phyloP scores from a whole-genome alignment of 768 basidiomycete genomes.

The Macrocybe gigantea region DNA sequence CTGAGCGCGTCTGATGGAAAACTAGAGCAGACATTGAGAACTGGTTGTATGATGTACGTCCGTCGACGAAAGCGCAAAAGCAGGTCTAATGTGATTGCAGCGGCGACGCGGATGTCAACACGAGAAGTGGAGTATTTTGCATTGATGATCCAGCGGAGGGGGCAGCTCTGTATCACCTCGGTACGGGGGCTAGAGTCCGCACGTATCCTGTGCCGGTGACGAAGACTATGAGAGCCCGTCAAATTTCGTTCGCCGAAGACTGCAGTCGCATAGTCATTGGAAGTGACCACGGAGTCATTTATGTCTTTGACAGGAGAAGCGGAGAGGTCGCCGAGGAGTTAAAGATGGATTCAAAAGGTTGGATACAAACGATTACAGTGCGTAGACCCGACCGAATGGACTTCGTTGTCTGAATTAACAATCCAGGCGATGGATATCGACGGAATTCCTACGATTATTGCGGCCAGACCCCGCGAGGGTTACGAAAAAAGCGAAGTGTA shows the following conservation, averaged over 20 bases:
- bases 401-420: too few species aligned
- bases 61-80: too few species aligned
- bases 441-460: too few species aligned
- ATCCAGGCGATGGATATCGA: too few species aligned
- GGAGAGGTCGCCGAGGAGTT: slow-evolving; percentile 8
- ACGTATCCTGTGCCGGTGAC: slow-evolving; percentile 4
- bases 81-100: slow-evolving; percentile 2
- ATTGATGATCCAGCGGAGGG: slow-evolving; percentile 12
- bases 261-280: slow-evolving; percentile 4
- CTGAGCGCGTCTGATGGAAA: slow-evolving; percentile 9
- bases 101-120: slow-evolving; percentile 6
- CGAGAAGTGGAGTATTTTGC: slow-evolving; percentile 7
- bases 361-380: slow-evolving; percentile 13
- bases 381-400: too few species aligned
- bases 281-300: slow-evolving; percentile 12
- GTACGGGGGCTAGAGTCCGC: slow-evolving; percentile 1
- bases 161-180: slow-evolving; percentile 8
- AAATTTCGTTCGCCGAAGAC: slow-evolving; percentile 9
- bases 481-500: too few species aligned
- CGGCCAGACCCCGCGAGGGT: too few species aligned
- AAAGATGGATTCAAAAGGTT: background rate
- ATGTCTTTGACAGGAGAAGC: slow-evolving; percentile 11
- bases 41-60: slow-evolving; percentile 12
- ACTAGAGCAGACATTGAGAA: slow-evolving; percentile 4
- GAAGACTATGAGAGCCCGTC: background rate